phyloP scores from a whole-genome alignment of 371 early-diverging fungal genomes.

The Mortierella sp. region DNA sequence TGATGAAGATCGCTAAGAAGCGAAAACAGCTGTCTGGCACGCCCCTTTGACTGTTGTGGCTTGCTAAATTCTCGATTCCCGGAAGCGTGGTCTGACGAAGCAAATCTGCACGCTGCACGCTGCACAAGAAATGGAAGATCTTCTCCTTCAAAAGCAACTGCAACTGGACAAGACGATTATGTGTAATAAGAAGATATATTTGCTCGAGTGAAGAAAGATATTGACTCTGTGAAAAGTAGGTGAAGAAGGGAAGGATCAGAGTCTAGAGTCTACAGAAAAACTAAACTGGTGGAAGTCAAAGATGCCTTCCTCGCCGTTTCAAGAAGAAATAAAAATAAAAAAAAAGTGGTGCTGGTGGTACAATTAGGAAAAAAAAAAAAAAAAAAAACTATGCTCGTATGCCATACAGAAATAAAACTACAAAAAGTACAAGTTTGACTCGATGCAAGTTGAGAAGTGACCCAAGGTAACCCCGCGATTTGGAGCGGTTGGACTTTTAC shows the following conservation, averaged over 20 bases:
- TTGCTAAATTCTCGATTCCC: too few species aligned
- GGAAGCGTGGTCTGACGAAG: too few species aligned
- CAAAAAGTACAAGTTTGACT: constrained; percentile 19
- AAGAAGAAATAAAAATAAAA: neutral
- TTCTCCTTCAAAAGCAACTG: too few species aligned
- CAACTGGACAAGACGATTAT: neutral
- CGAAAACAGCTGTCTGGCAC: too few species aligned
- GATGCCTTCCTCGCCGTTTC: neutral
- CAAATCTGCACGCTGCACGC: too few species aligned
- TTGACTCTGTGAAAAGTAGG: neutral
- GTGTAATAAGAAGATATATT: neutral
- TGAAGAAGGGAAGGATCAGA: neutral
- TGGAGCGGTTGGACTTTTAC: constrained; percentile 12
- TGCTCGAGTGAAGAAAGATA: neutral
- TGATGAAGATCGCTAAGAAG: too few species aligned
- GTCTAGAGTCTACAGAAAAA: neutral
- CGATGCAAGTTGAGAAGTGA: neutral
- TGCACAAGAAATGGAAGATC: too few species aligned
- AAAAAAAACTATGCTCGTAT: constrained; percentile 9
- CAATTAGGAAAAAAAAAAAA: neutral
- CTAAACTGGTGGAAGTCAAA: neutral
- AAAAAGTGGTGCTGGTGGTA: constrained; percentile 3
- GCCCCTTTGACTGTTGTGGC: too few species aligned
- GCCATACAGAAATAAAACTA: constrained; percentile 1
- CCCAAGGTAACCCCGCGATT: neutral